A percentile compares a stretch with the other conserved stretches of the same genome.
phyloP scores from a whole-genome alignment of 495 filamentous ascomycete genomes.

The Tuber magnatum region DNA sequence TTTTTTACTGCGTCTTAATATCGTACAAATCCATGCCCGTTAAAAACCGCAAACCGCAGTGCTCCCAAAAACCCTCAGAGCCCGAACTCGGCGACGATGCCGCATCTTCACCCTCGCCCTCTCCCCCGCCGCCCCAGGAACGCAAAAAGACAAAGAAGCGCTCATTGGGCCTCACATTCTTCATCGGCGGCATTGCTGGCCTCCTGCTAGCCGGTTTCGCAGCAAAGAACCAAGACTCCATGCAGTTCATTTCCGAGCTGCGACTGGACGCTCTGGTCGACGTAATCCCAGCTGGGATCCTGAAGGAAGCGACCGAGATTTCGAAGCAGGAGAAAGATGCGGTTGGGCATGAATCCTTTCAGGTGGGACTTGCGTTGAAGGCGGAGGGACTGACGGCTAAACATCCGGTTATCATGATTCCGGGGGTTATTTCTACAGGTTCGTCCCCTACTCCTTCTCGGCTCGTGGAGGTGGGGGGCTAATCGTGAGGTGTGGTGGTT shows the following conservation, averaged over 20 bases:
- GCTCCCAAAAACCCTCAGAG: slow-evolving; percentile 9
- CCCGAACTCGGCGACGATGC: slow-evolving; percentile 6
- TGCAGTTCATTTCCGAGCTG: slow-evolving; percentile 33
- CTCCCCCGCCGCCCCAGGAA: neutral
- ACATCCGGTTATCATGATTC: slow-evolving; percentile 85
- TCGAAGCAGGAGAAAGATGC: slow-evolving; percentile 77
- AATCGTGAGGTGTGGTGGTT: neutral
- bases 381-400: slow-evolving; percentile 74
- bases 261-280: slow-evolving; percentile 49
- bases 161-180: slow-evolving; percentile 35
- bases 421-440: slow-evolving; percentile 94
- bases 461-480: slow-evolving; percentile 9
- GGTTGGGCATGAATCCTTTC: slow-evolving; percentile 85
- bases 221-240: slow-evolving; percentile 38
- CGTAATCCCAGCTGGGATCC: slow-evolving; percentile 60
- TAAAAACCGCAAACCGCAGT: slow-evolving; percentile 22
- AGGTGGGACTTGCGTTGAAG: slow-evolving; percentile 72
- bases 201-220: slow-evolving; percentile 32
- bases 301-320: slow-evolving; percentile 63
- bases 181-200: slow-evolving; percentile 34
- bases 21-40: slow-evolving; percentile 17
- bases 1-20: neutral
- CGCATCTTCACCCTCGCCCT: slow-evolving; percentile 1
- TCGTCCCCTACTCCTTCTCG: slow-evolving; percentile 11
- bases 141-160: slow-evolving; percentile 30